phyloP scores from a whole-genome alignment of 2,329 filamentous ascomycete species.

The Hirsutella rhossiliensis region DNA sequence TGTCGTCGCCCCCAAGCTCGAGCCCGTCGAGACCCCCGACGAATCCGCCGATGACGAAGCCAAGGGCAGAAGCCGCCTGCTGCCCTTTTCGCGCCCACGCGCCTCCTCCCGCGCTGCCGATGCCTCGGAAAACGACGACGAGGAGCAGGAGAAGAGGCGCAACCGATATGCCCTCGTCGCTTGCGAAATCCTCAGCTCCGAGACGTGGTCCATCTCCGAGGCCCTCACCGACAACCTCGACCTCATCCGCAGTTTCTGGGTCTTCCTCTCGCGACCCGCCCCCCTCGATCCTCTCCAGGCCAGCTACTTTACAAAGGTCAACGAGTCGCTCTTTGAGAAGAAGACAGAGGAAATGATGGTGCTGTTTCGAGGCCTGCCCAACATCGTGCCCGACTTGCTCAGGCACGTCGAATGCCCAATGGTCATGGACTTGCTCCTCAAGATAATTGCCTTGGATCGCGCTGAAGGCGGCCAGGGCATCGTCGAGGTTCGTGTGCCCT shows the following conservation, averaged over 20 bases:
- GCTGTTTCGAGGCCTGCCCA: constrained; percentile 73
- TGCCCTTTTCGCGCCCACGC: constrained; percentile 38
- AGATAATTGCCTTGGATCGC: constrained; percentile 94
- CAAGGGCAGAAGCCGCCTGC: constrained; percentile 28
- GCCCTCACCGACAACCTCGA: constrained; percentile 76
- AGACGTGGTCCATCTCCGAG: constrained; percentile 95
- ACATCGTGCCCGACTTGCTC: constrained; percentile 73
- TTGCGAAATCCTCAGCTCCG: constrained; percentile 85
- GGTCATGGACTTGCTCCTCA: constrained; percentile 94
- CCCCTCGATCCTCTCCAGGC: constrained; percentile 88
- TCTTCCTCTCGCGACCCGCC: constrained; percentile 71
- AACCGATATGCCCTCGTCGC: constrained; percentile 90
- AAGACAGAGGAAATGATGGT: constrained; percentile 96
- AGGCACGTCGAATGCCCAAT: constrained; percentile 94
- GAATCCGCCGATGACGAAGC: constrained; percentile 40
- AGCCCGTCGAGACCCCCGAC: constrained; percentile 38
- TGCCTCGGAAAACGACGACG: constrained; percentile 39
- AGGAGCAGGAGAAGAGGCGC: constrained; percentile 80
- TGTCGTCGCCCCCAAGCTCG: constrained; percentile 69
- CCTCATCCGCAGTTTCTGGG: constrained; percentile 77
- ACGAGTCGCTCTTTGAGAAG: constrained; percentile 93
- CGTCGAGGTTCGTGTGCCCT: constrained; percentile 58
- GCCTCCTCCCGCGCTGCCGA: constrained; percentile 40
- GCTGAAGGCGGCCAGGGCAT: constrained; percentile 83
- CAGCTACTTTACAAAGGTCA: constrained; percentile 97